These are phyloP conservation scores for Aspergillus sp. DNA, from an alignment of 2,329 filamentous ascomycete species.

Conservation along the genomic window DNA sequence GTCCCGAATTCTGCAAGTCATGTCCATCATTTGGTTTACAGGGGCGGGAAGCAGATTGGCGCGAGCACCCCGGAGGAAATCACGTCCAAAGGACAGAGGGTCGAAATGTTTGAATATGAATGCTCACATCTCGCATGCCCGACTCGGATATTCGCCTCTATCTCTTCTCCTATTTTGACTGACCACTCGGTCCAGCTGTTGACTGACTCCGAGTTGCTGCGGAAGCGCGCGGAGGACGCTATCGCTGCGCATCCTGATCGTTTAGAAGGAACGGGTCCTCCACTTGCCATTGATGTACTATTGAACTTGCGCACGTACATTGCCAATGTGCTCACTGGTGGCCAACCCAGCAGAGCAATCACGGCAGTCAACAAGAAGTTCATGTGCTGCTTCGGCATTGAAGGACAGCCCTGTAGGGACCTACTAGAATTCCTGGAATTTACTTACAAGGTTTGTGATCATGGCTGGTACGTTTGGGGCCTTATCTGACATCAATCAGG, in stretches of 20 bases:
- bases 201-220: constrained; percentile 44
- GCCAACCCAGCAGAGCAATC: constrained; percentile 45
- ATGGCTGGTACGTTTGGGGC: neutral
- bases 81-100: constrained; percentile 23
- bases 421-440: constrained; percentile 54
- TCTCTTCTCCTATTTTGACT: constrained; percentile 45
- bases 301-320: constrained; percentile 52
- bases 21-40: constrained; percentile 53
- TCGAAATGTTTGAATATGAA: constrained; percentile 44
- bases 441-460: constrained; percentile 31
- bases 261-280: constrained; percentile 42
- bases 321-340: constrained; percentile 45
- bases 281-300: constrained; percentile 46
- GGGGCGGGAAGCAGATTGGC: constrained; percentile 23
- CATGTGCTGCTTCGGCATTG: constrained; percentile 51
- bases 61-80: constrained; percentile 12
- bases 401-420: constrained; percentile 44
- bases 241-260: constrained; percentile 45
- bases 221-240: constrained; percentile 44
- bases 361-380: constrained; percentile 55
- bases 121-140: constrained; percentile 53
- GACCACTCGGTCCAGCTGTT: constrained; percentile 42
- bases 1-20: constrained; percentile 44
- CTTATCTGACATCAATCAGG: constrained; percentile 12
- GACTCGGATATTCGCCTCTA: constrained; percentile 42